Conservation (phyloP, 1,139 yeast genomes). For the Yamadazyma conglobata region DNA sequence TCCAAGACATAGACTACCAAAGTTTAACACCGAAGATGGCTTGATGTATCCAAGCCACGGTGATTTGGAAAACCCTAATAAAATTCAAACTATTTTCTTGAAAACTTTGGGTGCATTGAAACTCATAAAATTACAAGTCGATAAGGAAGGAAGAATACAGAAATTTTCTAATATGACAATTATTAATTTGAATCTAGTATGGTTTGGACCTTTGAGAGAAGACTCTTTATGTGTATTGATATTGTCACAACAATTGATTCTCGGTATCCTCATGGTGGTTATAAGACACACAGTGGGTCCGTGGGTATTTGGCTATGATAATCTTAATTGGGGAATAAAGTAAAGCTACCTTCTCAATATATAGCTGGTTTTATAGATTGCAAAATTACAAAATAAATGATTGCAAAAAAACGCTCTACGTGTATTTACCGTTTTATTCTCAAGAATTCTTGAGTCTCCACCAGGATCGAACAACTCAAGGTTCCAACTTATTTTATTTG, state of each 20-base stretch:
- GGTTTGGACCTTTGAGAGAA: conserved; percentile 89
- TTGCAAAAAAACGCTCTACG: too few species aligned
- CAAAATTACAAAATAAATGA: too few species aligned
- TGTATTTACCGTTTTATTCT: too few species aligned
- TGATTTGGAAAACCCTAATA: conserved; percentile 17
- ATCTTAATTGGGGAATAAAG: conserved; percentile 51
- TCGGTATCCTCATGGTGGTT: conserved; percentile 65
- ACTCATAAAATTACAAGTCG: conserved; percentile 47
- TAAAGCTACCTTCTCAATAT: too few species aligned
- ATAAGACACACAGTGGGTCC: conserved; percentile 86
- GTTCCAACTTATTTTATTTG: too few species aligned
- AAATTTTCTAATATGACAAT: conserved; percentile 81
- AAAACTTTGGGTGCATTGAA: conserved; percentile 37
- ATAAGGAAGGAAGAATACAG: conserved; percentile 29
- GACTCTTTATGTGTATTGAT: conserved; percentile 64
- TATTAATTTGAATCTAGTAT: conserved; percentile 75
- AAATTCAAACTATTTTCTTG: conserved; percentile 26
- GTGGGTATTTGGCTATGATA: conserved; percentile 85
- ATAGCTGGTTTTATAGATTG: too few species aligned
- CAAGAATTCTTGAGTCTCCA: too few species aligned
- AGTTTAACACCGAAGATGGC: conserved; percentile 63
- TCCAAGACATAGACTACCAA: conserved; percentile 92
- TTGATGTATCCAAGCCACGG: conserved; percentile 66
- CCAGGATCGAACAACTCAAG: too few species aligned
- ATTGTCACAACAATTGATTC: conserved; percentile 55